Base-by-base conservation (phyloP, 2,329 filamentous ascomycete genomes). In the Didymella arachidicola region DNA sequence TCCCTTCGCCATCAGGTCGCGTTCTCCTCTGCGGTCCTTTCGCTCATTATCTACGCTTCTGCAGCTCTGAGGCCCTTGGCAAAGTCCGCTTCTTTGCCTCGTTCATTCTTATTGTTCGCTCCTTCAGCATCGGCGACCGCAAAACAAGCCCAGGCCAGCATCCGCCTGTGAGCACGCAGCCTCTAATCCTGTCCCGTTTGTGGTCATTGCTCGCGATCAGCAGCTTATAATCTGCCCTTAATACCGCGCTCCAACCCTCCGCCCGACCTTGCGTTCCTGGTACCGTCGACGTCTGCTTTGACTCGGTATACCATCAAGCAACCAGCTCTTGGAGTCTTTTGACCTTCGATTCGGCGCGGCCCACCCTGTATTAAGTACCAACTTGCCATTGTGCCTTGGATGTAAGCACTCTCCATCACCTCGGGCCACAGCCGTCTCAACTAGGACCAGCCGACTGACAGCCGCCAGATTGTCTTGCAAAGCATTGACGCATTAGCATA, bases 81-180 rank as follows among this genome's bases (percentile, higher is more conserved):
- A 72, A 72, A 66, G 61, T 57, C 60, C 50, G 62, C 72, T 71
- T 69, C 72, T 67, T 71, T 71, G 71, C 71, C 62, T 64, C 60
- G 53, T 76, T 75, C 72, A 71, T 76, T 77, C 63, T 75, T 75
- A 72, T 75, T 75, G 71, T 74, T 72, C 73, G 66, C 72, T 76
- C 72, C 72, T 76, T 76, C 61, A 71, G 64, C 66, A 65, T 71
- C 67, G 67, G 65, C 69, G 70, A 65, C 69, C 66, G 68, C 70
- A 68, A 68, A 67, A 68, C 68, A 70, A 66, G 63, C 72, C 68
- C 62, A 59, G 57, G 62, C 66, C 69, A 61, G 54, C 61, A 65
- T 64, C 66, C 59, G 62, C 57, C 58, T 61, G 60, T 63, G 53
- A 61, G 61, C 63, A 57, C 55, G 53, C 60, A 57, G 55, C 63